Base-by-base conservation (phyloP, 2,329 filamentous ascomycete genomes). In the Aureobasidium leucospermi region DNA sequence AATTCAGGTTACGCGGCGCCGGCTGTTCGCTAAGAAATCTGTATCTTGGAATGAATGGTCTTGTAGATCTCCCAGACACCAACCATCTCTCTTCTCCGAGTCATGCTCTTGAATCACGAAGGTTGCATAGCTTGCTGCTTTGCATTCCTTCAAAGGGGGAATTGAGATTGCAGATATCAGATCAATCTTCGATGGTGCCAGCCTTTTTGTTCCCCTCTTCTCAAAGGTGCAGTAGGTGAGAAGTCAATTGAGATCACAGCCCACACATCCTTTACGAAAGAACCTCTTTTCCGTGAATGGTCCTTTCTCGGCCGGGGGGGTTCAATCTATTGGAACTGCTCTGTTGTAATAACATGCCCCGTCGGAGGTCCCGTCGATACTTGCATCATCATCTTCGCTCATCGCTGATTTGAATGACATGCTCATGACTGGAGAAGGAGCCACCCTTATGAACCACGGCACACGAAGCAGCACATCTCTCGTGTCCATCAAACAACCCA, bases 21-120 rank as follows among this genome's bases (percentile, higher is more conserved):
- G 48, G 11, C 15, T 29, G 34, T 51, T n/a, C 31, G 36, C 16
- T 23, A 49, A 28, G 23, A 38, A n/a, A 36, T 49, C 34, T 51
- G 11, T 29, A 51, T 51, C 48, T 51, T 51, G 32, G 34, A 39
- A 51, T 39, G 34, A 4, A 4, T 2, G 32, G n/a, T n/a, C 32
- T 6, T 15, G 48, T 39, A 39, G 32, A n/a, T 6, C 4, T 19
- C 46, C 29, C n/a, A 15, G 31, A 48, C 29, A 23, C 13, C 31
- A 32, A 34, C 31, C 46, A 36, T 49, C 32, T 8, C 15, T 16
- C 34, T 31, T 49, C 23, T 29, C 34, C 13, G 48, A 51, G 48
- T 51, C 48, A 51, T 51, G 48, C 5, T 13, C 48, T 51, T 39
- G 47, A 51, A 29, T 51, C 47, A 51, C 19, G 19, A 51, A 51